Conservation (phyloP, 148 eudicot genomes). For the Arctostaphylos glauca region DNA sequence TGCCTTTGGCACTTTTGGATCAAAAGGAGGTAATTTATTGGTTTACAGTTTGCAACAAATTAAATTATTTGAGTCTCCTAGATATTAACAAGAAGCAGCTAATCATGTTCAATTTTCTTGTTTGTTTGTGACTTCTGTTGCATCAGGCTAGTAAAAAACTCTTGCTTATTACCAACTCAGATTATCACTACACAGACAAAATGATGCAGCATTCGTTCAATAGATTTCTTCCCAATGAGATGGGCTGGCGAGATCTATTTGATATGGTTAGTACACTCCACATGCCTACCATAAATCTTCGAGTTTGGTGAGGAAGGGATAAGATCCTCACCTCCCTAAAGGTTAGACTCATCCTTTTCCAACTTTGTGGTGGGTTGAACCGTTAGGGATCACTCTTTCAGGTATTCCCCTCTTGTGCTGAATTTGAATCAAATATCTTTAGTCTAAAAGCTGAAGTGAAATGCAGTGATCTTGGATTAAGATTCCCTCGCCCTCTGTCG, state of each 20-base stretch:
- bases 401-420: neutral
- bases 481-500: neutral
- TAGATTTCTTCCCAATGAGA: slow-evolving; percentile 91
- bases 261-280: slow-evolving; percentile 63
- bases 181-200: slow-evolving; percentile 81
- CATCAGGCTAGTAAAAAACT: slow-evolving; percentile 90
- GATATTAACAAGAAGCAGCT: neutral
- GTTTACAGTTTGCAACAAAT: neutral
- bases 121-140: slow-evolving; percentile 18
- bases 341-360: neutral
- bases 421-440: neutral
- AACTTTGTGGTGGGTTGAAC: neutral
- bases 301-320: neutral
- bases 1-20: slow-evolving; percentile 91
- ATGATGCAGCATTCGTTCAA: slow-evolving; percentile 98
- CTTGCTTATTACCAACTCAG: slow-evolving; percentile 90
- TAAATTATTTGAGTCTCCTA: neutral
- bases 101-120: slow-evolving; percentile 11
- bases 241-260: slow-evolving; percentile 92
- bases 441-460: neutral
- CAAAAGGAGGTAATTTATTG: slow-evolving; percentile 74
- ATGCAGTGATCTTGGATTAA: neutral
- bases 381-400: neutral
- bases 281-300: neutral
- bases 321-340: no score